Conservation (phyloP, 306 rosid genomes). For the Macrotyloma uniflorum region DNA sequence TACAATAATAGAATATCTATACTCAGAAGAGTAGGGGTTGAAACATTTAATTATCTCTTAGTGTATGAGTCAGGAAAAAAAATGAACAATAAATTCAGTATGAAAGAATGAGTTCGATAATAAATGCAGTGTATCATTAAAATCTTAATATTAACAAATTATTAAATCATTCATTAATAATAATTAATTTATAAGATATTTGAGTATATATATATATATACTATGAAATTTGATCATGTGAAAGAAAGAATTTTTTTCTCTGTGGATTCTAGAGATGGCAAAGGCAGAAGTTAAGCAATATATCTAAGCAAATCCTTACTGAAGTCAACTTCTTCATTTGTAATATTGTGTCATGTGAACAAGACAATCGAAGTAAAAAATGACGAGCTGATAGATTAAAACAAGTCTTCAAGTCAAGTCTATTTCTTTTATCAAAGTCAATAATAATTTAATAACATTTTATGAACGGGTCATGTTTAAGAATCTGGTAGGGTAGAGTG, state of each 20-base stretch:
- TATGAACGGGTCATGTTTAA: neutral
- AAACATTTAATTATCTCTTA: no score
- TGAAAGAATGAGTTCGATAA: no score
- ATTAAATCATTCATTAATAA: no score
- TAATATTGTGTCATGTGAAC: neutral
- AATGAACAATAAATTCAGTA: no score
- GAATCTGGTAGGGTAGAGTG: neutral
- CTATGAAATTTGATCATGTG: neutral
- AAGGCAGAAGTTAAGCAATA: neutral
- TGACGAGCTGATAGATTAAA: neutral
- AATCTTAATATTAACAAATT: no score
- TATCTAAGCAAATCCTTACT: neutral
- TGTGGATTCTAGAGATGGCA: conserved; percentile 18
- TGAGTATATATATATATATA: no score
- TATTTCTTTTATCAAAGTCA: neutral
- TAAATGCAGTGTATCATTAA: no score
- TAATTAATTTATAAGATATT: no score
- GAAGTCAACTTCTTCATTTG: neutral
- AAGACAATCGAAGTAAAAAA: neutral
- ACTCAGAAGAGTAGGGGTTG: neutral
- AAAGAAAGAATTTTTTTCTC: conserved; percentile 1
- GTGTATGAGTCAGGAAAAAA: no score
- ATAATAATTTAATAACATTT: neutral
- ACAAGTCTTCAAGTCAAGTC: neutral
- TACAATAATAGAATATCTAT: neutral